phyloP scores from a whole-genome alignment of 495 filamentous ascomycete genomes.

The Lophium mytilinum region DNA sequence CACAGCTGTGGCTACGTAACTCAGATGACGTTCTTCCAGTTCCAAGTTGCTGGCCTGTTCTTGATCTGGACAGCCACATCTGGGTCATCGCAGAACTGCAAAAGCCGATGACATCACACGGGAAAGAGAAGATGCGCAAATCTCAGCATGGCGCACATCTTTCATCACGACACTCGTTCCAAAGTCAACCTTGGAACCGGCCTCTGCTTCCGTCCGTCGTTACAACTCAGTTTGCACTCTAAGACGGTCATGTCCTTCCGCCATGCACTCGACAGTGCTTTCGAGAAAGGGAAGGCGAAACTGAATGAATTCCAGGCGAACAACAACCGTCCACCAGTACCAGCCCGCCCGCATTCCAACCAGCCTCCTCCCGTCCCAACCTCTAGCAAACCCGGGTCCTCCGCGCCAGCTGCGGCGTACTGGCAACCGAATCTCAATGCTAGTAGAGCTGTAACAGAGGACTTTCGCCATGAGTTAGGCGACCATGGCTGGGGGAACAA shows the following conservation, averaged over 20 bases:
- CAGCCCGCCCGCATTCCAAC: background rate
- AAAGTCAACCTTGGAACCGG: background rate
- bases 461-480: constrained; percentile 38
- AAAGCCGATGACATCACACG: too few species aligned
- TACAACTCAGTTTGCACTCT: background rate
- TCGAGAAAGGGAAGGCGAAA: constrained; percentile 22
- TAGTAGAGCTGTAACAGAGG: constrained; percentile 27
- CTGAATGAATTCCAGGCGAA: constrained; percentile 13
- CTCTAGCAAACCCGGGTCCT: constrained; percentile 2
- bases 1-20: background rate
- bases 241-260: background rate
- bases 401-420: constrained; percentile 19
- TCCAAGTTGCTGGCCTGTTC: too few species aligned
- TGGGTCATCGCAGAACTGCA: background rate
- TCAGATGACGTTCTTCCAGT: too few species aligned
- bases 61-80: background rate
- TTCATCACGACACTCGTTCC: constrained; percentile 1
- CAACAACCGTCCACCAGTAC: background rate
- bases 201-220: background rate
- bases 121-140: background rate
- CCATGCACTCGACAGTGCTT: constrained; percentile 8
- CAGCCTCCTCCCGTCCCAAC: constrained; percentile 10
- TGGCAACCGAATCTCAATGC: constrained; percentile 35
- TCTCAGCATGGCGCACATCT: background rate
- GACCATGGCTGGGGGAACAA: constrained; percentile 42